Evolutionary conservation across 805 yeast genomes (phyloP), one percentile per base, ranked within the genome.

Genomic region (Candida jianshihensis): DNA sequence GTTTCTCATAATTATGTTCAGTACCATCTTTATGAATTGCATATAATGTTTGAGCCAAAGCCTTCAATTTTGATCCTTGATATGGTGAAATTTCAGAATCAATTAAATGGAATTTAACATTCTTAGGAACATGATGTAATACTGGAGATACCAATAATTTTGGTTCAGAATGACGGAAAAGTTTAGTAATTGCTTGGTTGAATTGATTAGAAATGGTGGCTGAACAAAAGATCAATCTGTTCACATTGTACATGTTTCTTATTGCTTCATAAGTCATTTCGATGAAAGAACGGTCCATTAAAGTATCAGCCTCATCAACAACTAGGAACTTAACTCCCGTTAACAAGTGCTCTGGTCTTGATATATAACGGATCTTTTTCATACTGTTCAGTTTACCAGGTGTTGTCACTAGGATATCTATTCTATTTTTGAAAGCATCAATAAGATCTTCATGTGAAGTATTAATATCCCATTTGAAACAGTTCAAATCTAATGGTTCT

Each of bases 221-320:
- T 1, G 95, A 81, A 40, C 90, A 85, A 46, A 90, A 74, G 1
- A 89, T 70, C 17, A 87, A 57, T 42, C 85, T 82, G 32, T 65
- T 68, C 28, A 82, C 60, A 40, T 73, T 71, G 15, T 73, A 65
- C 61, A 78, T 67, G 33, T 58, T 46, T 17, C 59, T 64, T 12
- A 87, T 60, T 2, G 75, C 71, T 2, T 64, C 57, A 42, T 75
- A 70, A 3, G 96, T 84, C 33, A 75, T 78, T 19, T 70, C 69
- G 10, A 78, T 57, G 71, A 88, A 89, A 0, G 92, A 80, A 35
- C 75, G 73, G 54, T 89, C 95, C 77, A 89, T 70, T 38, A 90
- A 62, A 0, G 96, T 83, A 59, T 90, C 98, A 0, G 98, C 97
- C 58, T 90, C 98, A 55, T 90, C 98, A 12, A 84, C 73, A 2